Conservation (phyloP, 345 rosid genomes). For the Anastatica hierochuntica region DNA sequence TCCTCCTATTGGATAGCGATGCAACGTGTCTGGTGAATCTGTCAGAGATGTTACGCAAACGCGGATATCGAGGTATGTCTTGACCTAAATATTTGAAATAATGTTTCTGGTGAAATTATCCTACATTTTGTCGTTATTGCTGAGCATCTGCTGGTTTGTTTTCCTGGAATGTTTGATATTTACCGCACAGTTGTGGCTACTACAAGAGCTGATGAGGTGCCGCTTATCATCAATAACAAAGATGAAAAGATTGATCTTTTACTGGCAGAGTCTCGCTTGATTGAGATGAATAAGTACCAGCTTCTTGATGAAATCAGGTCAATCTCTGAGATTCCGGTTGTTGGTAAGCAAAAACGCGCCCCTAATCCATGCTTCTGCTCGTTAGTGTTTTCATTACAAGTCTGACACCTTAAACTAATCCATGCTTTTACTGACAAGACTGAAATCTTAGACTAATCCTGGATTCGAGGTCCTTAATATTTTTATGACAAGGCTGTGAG, state of each 20-base stretch:
- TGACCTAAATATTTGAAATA: neutral
- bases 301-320: slow-evolving; percentile 33
- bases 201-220: slow-evolving; percentile 29
- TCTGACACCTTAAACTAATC: neutral
- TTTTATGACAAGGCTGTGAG: neutral
- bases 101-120: neutral
- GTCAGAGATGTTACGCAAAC: slow-evolving; percentile 29
- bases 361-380: neutral
- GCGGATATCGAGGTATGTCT: slow-evolving; percentile 36
- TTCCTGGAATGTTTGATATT: neutral
- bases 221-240: slow-evolving; percentile 24
- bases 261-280: slow-evolving; percentile 35
- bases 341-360: slow-evolving; percentile 26
- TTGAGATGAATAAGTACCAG: slow-evolving; percentile 41
- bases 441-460: neutral
- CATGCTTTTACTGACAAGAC: neutral
- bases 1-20: slow-evolving; percentile 40
- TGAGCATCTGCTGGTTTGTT: neutral
- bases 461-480: neutral
- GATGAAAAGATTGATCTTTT: slow-evolving; percentile 31
- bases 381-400: neutral
- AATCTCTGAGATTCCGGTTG: slow-evolving; percentile 30
- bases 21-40: slow-evolving; percentile 27
- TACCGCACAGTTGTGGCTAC: slow-evolving; percentile 35
- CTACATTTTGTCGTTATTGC: neutral